Percentiles rank a stretch among this genome's conserved stretches.
These are phyloP conservation scores for Nakazawaea pomicola DNA, from an alignment of 805 yeast species.

Conservation along the genomic window DNA sequence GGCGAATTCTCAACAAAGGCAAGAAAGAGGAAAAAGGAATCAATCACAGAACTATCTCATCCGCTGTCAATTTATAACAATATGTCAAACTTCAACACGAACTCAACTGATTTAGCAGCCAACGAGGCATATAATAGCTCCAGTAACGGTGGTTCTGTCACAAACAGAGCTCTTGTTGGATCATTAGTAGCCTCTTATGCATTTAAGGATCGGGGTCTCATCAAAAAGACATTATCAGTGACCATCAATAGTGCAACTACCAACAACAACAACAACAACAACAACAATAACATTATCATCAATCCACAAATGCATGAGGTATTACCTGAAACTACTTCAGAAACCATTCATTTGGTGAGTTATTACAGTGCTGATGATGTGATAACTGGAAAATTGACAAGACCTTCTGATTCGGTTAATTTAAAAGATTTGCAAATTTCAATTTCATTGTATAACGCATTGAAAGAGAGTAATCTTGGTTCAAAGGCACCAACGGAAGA, in stretches of 20 bases:
- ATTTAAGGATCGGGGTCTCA: slow-evolving; percentile 66
- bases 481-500: slow-evolving; percentile 45
- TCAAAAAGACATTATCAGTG: slow-evolving; percentile 77
- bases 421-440: slow-evolving; percentile 47
- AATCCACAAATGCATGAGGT: too few relatives aligned
- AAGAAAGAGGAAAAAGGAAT: slow-evolving; percentile 13
- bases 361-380: slow-evolving; percentile 80
- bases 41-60: too few relatives aligned
- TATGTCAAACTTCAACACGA: slow-evolving; percentile 6
- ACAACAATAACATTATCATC: slow-evolving; percentile 16
- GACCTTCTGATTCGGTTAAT: slow-evolving; percentile 51
- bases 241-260: slow-evolving; percentile 43
- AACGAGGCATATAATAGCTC: slow-evolving; percentile 3
- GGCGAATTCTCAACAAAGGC: slow-evolving; percentile 5
- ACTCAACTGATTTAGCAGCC: slow-evolving; percentile 9
- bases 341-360: slow-evolving; percentile 68
- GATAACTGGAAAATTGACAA: slow-evolving; percentile 42
- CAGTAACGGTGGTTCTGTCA: slow-evolving; percentile 2
- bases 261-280: slow-evolving; percentile 6
- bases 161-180: slow-evolving; percentile 44
- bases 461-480: slow-evolving; percentile 56
- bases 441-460: slow-evolving; percentile 46
- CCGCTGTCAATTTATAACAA: too few relatives aligned
- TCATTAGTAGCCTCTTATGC: slow-evolving; percentile 56
- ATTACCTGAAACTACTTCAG: slow-evolving; percentile 15